Percentiles rank a stretch among this genome's conserved stretches.
Conservation (phyloP, 108 stramenopile genomes). For the Cylindrotheca closterium region DNA sequence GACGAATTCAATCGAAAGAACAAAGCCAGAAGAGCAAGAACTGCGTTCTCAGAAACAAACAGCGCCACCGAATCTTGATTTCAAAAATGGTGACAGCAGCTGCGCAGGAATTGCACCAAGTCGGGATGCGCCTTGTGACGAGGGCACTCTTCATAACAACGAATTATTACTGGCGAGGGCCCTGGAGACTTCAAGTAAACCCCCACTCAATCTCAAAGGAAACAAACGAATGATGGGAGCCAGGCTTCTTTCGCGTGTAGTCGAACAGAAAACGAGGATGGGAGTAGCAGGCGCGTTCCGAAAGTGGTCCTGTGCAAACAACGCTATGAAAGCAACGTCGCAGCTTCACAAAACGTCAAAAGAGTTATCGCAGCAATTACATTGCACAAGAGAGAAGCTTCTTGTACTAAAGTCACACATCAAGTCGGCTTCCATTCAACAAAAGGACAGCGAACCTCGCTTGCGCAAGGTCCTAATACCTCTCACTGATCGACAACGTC, state of each 20-base stretch:
- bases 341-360: slow-evolving; percentile 5
- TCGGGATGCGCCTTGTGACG: too few species aligned
- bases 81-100: too few species aligned
- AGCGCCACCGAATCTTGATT: too few species aligned
- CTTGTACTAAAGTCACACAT: slow-evolving; percentile 14
- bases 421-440: slow-evolving; percentile 11
- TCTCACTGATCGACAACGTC: background rate
- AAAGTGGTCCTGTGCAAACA: slow-evolving; percentile 23
- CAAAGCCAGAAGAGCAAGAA: too few species aligned
- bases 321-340: slow-evolving; percentile 2
- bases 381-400: slow-evolving; percentile 25
- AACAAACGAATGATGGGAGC: slow-evolving; percentile 16
- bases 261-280: slow-evolving; percentile 17
- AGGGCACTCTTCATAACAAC: too few species aligned
- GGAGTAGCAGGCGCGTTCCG: slow-evolving; percentile 17
- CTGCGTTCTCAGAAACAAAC: too few species aligned
- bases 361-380: slow-evolving; percentile 24
- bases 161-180: too few species aligned
- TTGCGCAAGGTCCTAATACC: slow-evolving; percentile 1
- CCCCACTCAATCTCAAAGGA: too few species aligned
- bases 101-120: too few species aligned
- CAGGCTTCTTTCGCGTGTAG: slow-evolving; percentile 3
- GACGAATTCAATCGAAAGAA: too few species aligned
- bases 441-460: slow-evolving; percentile 4
- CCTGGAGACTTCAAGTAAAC: too few species aligned